A percentile compares a stretch with the other conserved stretches of the same genome.
Conservation (phyloP, 495 filamentous ascomycete genomes). For the Hyaloscypha bicolor region DNA sequence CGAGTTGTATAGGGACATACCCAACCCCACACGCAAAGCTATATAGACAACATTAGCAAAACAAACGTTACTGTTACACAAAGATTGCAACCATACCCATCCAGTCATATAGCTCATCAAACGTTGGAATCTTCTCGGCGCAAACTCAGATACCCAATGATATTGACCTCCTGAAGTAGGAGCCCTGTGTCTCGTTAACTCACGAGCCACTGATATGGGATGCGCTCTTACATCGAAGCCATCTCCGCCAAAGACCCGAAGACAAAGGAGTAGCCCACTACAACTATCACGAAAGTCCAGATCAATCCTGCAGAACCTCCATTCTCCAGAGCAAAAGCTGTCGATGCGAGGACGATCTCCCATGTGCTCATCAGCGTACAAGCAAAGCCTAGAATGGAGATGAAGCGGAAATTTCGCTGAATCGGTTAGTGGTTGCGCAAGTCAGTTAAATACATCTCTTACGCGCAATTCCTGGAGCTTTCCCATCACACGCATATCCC, state of each 20-base stretch:
- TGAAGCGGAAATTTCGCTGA: conserved; percentile 45
- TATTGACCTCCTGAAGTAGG: conserved; percentile 8
- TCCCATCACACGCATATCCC: conserved; percentile 8
- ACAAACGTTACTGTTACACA: neutral
- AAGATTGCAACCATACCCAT: conserved; percentile 1
- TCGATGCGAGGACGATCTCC: conserved; percentile 39
- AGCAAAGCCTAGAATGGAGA: conserved; percentile 49
- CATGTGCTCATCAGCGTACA: conserved; percentile 46
- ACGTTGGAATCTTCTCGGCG: conserved; percentile 12
- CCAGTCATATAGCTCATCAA: conserved; percentile 13
- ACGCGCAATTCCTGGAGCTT: conserved; percentile 10
- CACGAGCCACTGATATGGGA: neutral
- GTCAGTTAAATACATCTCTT: neutral
- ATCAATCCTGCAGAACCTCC: conserved; percentile 50
- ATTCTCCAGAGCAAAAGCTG: neutral
- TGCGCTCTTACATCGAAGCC: conserved; percentile 16
- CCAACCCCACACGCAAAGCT: conserved; percentile 18
- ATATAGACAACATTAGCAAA: conserved; percentile 8
- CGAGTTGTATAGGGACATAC: conserved; percentile 3
- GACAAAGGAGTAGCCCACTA: conserved; percentile 46
- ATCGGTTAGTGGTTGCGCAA: neutral
- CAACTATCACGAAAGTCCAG: conserved; percentile 51
- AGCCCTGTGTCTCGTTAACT: neutral
- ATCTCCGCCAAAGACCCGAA: conserved; percentile 47
- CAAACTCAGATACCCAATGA: conserved; percentile 10